Evolutionary conservation across 2,329 filamentous ascomycete species (phyloP).

Genomic region (Trichoderma afroharzianum): DNA sequence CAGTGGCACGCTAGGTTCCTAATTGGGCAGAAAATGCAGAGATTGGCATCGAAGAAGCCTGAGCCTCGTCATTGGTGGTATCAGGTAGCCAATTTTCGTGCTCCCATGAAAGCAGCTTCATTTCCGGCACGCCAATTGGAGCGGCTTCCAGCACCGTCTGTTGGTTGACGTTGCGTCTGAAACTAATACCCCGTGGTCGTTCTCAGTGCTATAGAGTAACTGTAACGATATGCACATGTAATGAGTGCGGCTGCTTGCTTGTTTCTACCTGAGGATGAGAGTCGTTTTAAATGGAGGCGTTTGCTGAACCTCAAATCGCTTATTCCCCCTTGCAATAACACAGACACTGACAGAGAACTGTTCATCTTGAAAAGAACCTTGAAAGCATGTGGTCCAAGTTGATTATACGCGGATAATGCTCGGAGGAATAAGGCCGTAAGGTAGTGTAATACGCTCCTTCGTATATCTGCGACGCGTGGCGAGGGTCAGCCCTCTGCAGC

Average conservation of each 20-base stretch:
- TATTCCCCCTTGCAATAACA: neutral
- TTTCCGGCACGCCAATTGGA: neutral
- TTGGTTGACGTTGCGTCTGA: neutral
- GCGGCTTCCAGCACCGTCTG: neutral
- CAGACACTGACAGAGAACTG: neutral
- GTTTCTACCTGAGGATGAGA: neutral
- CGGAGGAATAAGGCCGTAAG: neutral
- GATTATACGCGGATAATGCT: neutral
- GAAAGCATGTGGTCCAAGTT: neutral
- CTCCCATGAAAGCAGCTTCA: neutral
- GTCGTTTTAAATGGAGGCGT: neutral
- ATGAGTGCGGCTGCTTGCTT: neutral
- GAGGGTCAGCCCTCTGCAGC: neutral
- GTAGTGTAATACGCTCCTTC: neutral
- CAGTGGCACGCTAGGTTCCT: neutral
- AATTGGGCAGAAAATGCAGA: constrained; percentile 1
- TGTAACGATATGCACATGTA: neutral
- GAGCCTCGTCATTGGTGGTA: constrained; percentile 4
- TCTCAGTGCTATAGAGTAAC: neutral
- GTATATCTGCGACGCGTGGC: neutral
- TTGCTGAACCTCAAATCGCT: neutral
- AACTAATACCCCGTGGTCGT: neutral
- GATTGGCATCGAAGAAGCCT: neutral
- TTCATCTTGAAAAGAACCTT: neutral
- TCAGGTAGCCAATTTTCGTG: neutral